These are phyloP conservation scores for Entomortierella beljakovae DNA, from an alignment of 192 early-diverging fungal genomes.

Conservation along the genomic window DNA sequence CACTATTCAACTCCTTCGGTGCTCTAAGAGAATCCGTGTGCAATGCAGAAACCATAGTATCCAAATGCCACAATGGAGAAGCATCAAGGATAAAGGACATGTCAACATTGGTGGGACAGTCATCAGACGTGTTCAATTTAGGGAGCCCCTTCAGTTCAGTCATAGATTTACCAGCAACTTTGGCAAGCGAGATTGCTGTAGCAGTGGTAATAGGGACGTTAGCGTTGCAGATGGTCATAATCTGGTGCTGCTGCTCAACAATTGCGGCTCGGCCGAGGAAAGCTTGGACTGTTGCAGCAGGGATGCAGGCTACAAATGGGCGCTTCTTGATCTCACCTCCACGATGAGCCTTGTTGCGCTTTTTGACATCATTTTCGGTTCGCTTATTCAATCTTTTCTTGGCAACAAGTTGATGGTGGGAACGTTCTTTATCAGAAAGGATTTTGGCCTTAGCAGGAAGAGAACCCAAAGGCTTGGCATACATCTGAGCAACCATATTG, in stretches of 20 bases:
- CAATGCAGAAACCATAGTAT: constrained; percentile 48
- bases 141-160: constrained; percentile 32
- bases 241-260: constrained; percentile 52
- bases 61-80: constrained; percentile 50
- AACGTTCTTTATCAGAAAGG: constrained; percentile 9
- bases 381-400: constrained; percentile 8
- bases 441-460: constrained; percentile 26
- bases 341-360: constrained; percentile 11
- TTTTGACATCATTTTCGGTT: no score
- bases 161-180: constrained; percentile 39
- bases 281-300: constrained; percentile 28
- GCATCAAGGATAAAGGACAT: constrained; percentile 50
- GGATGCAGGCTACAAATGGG: constrained; percentile 1
- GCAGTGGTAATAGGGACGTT: constrained; percentile 21
- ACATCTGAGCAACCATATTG: constrained; percentile 51
- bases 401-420: neutral
- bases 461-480: constrained; percentile 43
- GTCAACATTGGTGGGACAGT: constrained; percentile 49
- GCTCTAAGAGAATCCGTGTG: constrained; percentile 46
- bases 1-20: constrained; percentile 39
- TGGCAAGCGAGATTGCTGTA: constrained; percentile 41
- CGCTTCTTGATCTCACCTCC: constrained; percentile 38
- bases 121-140: constrained; percentile 19
- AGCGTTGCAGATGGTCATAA: constrained; percentile 27
- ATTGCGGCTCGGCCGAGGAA: constrained; percentile 39